Conservation (phyloP, 352 stramenopile species). For the Phytophthora citricola region DNA sequence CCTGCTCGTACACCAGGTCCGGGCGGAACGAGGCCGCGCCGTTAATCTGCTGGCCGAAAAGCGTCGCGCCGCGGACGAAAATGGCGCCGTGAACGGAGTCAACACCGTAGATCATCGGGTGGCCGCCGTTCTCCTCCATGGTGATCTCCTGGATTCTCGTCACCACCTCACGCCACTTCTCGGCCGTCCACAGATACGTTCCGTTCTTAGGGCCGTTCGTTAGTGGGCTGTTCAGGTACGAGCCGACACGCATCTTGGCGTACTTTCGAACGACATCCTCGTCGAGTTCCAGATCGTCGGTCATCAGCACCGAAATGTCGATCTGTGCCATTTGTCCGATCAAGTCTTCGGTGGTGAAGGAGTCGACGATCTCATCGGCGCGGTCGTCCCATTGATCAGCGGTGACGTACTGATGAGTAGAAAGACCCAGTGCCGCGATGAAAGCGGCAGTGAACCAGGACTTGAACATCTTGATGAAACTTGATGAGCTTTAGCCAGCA, state of each 20-base stretch:
- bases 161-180: constrained; percentile 70
- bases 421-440: constrained; percentile 6
- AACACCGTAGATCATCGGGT: constrained; percentile 80
- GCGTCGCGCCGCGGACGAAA: constrained; percentile 70
- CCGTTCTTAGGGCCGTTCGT: constrained; percentile 26
- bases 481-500: constrained; percentile 4
- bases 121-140: constrained; percentile 47
- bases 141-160: not conserved
- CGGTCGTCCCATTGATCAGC: constrained; percentile 13
- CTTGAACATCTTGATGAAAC: constrained; percentile 31
- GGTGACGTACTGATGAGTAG: constrained; percentile 1
- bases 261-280: constrained; percentile 57
- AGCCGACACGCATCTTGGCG: constrained; percentile 80
- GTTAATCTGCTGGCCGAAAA: constrained; percentile 88
- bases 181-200: constrained; percentile 33
- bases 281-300: constrained; percentile 52
- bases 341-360: constrained; percentile 31
- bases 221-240: constrained; percentile 73
- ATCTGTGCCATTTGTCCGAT: constrained; percentile 91
- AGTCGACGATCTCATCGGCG: constrained; percentile 15
- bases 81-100: constrained; percentile 45
- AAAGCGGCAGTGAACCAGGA: constrained; percentile 12
- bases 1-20: constrained; percentile 62
- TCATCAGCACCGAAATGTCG: constrained; percentile 61
- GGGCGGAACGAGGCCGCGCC: constrained; percentile 82